phyloP scores from a whole-genome alignment of 2,329 filamentous ascomycete genomes.

The Fusarium nematophilum region DNA sequence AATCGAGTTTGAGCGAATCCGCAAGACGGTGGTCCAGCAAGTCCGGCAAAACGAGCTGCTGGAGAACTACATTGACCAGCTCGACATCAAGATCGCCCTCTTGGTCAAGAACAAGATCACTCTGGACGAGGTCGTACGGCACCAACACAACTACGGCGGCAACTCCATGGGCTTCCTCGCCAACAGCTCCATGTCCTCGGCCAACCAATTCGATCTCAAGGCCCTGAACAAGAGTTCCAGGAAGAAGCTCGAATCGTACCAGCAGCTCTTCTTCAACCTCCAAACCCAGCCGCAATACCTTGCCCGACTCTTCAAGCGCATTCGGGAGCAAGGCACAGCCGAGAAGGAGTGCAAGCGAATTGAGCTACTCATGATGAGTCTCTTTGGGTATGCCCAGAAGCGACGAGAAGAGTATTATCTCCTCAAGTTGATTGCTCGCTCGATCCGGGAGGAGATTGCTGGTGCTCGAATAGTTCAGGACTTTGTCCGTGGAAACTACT shows the following conservation, averaged over 20 bases:
- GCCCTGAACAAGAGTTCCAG: conserved; percentile 96
- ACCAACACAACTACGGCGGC: conserved; percentile 95
- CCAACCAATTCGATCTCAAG: conserved; percentile 95
- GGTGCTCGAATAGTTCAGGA: conserved; percentile 80
- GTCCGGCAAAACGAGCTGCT: conserved; percentile 97
- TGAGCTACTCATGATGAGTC: conserved; percentile 92
- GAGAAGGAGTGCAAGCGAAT: conserved; percentile 95
- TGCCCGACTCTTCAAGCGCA: conserved; percentile 83
- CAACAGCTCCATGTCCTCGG: conserved; percentile 87
- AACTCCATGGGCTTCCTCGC: conserved; percentile 86
- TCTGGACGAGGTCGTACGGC: conserved; percentile 94
- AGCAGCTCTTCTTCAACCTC: conserved; percentile 96
- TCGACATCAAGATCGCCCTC: conserved; percentile 98
- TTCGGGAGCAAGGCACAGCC: conserved; percentile 84
- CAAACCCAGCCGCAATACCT: conserved; percentile 98
- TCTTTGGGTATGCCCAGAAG: conserved; percentile 98
- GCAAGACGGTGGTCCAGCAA: conserved; percentile 96
- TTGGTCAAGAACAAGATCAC: conserved; percentile 99
- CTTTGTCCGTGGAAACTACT: conserved; percentile 88
- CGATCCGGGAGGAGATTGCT: conserved; percentile 88
- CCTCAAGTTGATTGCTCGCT: conserved; percentile 85
- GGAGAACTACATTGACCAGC: conserved; percentile 97
- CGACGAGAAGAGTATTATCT: conserved; percentile 96
- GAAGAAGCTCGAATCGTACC: conserved; percentile 95
- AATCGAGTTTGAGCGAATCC: conserved; percentile 92